Base-by-base conservation (phyloP, 805 yeast genomes). In the Starmerella powellii region DNA sequence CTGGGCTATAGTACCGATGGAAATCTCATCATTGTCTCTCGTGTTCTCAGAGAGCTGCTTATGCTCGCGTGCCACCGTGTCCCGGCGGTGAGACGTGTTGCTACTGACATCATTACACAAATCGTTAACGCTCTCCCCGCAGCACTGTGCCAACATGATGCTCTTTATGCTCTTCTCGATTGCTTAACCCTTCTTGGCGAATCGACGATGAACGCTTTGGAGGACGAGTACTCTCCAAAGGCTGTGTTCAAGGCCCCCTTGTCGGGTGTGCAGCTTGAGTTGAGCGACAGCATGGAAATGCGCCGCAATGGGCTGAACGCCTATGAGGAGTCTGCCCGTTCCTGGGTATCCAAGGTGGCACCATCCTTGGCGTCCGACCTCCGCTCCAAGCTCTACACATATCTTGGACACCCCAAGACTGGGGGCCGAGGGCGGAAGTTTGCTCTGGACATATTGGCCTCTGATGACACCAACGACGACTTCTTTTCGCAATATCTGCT, bases 201-300 rank as follows among this genome's bases (percentile, higher is more conserved):
- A 47, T 78, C 94, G 63, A 73, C 84, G 31, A 66, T 78, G 31
- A 95, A 87, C 59, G 85, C 87, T 6, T 93, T 82, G 49, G 72
- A 78, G 16, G 80, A 81, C 57, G 84, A 76, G 59, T 88, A 84
- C 58, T 84, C 81, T 45, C 97, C 97, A 3, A 72, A 76, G n/a
- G 75, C 80, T 28, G 71, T 70, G 29, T 87, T 80, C 55, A 52
- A 51, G 17, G 63, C 76, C 38, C 61, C 64, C 16, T 66, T 65
- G 48, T 61, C 68, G 1, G 65, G 56, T 52, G 70, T 78, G 28
- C 58, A 61, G 18, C 60, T 82, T 24, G 66, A 71, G 16, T 69
- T 86, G 21, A 78, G 94, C 0, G 95, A 86, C 57, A 74, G 83
- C 5, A 73, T 78, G 47, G 66, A 67, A 17, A 82, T 93, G 81